Evolutionary conservation across 192 early-diverging fungal genomes (phyloP), one percentile per base, ranked within the genome.

Genomic region (Gigaspora rosea): DNA sequence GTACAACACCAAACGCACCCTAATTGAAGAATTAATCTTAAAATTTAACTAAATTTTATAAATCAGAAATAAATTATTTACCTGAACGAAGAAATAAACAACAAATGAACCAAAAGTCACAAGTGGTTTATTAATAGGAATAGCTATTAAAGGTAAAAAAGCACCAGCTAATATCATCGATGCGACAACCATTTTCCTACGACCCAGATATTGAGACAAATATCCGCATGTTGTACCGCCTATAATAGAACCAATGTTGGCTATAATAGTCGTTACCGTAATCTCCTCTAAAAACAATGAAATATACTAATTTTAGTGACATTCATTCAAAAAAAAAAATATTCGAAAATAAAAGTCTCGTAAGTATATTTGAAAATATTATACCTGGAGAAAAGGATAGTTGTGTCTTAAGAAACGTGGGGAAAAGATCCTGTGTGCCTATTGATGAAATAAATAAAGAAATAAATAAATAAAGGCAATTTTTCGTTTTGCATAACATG

Each of bases 161-260:
- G 83, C 85, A 12, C 85, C 85, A n/a, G 85, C 90, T 20, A 82
- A 76, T 22, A 91, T 62, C 32, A 82, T 71, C 52, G 83, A 81
- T 12, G 86, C 68, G 56, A 86, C 81, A 46, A 94, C 89, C 9
- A 85, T 84, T 36, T 84, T 78, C 20, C 88, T 85, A 9, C 92
- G 89, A 33, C 92, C 92, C 5, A 86, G 82, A 62, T 85, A 92
- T 74, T 93, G 88, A 1, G 91, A 92, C 11, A 88, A 80, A 78
- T 91, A 93, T 15, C 91, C 92, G 82, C 88, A 86, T 68, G 89
- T 78, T 33, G 87, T 88, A 35, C 90, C 91, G 13, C 92, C 92
- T 7, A 84, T 70, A 50, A 94, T 92, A 20, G 92, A 91, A 35
- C 92, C 93, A 56, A 87, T 6, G 51, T 90, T 89, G 20, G 83